Evolutionary conservation across 805 yeast genomes (phyloP), one percentile per base, ranked within the genome.

Genomic region (Candida maltosa): DNA sequence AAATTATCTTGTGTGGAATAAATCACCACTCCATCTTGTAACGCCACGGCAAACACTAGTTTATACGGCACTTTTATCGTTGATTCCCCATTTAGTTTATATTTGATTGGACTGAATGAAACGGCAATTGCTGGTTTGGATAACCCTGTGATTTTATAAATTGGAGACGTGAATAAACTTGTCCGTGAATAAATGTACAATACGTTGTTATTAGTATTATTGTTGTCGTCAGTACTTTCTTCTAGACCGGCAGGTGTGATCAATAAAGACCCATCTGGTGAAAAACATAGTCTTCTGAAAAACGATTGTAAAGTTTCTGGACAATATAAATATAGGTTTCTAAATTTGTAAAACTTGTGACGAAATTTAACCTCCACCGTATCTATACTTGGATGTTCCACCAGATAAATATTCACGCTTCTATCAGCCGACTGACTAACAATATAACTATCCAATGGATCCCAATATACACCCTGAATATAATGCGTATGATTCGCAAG

Each of bases 401-500:
- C 20, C 6, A 28, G 32, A 54, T 86, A 86, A n/a, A 93, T 64
- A 44, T 78, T 80, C 9, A 91, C 80, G 2, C 87, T 70, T 40
- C 96, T 64, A 60, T 93, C 98, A 9, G 96, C 94, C 17, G 93
- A 79, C 56, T 89, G 96, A 5, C 96, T 83, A 1, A 89, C 87
- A 4, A 93, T 58, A 46, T 59, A 87, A 54, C 83, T 77, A 43
- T 83, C 79, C 35, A 66, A 54, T 6, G 98, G 98, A 55, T 93
- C 98, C 97, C 97, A 93, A 0, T 83, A 70, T 4, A 93, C 91
- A 3, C 99, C 99, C 59, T 93, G 99, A 3, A 93, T 94, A 48
- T 87, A 91, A 56, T 89, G 96, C 31, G 68, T 66, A 58, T 93
- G 97, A 39, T 84, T 87, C 5, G 76, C 76, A 40, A 81, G 66